phyloP scores from a whole-genome alignment of 139 green algal genomes.

The Haematococcus lacustris region DNA sequence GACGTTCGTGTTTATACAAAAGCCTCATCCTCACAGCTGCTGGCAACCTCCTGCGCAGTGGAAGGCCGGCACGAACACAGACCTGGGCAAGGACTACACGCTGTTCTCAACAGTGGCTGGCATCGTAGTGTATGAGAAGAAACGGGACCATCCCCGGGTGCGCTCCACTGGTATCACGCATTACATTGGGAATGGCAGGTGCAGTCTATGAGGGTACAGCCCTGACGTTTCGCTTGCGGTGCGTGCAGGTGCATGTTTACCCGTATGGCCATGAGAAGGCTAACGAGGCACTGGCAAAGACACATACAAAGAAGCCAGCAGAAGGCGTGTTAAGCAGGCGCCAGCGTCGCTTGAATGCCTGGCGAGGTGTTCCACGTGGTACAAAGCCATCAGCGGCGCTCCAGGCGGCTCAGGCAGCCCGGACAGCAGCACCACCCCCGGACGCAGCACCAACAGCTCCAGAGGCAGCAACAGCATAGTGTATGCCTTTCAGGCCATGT shows the following conservation, averaged over 20 bases:
- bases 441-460: too few species aligned
- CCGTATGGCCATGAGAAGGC: slow-evolving; percentile 46
- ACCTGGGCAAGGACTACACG: slow-evolving; percentile 88
- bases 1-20: too few species aligned
- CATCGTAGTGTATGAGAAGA: slow-evolving; percentile 85
- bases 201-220: neutral
- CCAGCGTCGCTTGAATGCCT: slow-evolving; percentile 17
- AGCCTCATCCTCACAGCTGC: too few species aligned
- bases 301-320: slow-evolving; percentile 43
- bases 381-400: too few species aligned
- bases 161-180: too few species aligned
- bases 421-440: too few species aligned
- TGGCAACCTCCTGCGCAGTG: too few species aligned
- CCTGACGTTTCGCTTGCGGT: neutral
- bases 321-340: slow-evolving; percentile 32
- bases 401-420: too few species aligned
- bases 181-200: too few species aligned
- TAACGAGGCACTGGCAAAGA: slow-evolving; percentile 18
- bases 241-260: slow-evolving; percentile 46
- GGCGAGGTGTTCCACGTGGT: too few species aligned
- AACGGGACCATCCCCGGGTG: slow-evolving; percentile 29
- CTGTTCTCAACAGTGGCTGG: slow-evolving; percentile 80
- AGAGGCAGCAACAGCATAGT: too few species aligned
- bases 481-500: too few species aligned
- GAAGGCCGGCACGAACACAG: slow-evolving; percentile 80